phyloP scores from a whole-genome alignment of 139 green algal species.

The Pseudopediastrum boryanum region DNA sequence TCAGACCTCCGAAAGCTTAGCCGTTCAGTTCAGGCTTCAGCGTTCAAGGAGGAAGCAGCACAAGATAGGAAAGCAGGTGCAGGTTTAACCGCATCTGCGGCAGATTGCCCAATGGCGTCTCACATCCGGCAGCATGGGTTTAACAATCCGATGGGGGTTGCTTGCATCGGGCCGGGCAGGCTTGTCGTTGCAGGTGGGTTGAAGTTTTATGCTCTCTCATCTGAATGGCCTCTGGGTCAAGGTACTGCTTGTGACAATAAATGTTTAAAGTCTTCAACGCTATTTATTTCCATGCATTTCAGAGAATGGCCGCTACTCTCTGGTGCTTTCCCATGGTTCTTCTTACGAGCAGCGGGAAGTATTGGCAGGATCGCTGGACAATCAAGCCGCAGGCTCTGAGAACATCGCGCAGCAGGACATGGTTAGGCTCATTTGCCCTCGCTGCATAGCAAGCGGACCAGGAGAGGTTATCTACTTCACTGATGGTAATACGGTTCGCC shows the following conservation, averaged over 20 bases:
- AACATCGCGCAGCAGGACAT: slow-evolving; percentile 36
- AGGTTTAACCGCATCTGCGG: too few relatives aligned
- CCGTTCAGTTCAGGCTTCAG: too few relatives aligned
- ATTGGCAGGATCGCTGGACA: slow-evolving; percentile 14
- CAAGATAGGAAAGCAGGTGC: too few relatives aligned
- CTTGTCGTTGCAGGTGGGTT: background rate
- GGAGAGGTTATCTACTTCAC: slow-evolving; percentile 32
- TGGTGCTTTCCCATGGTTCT: slow-evolving; percentile 24
- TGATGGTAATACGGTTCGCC: slow-evolving; percentile 24
- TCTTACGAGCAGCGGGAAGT: slow-evolving; percentile 29
- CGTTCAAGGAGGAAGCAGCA: too few relatives aligned
- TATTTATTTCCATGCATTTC: too few relatives aligned
- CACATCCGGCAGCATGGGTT: slow-evolving; percentile 24
- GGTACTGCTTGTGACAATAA: too few relatives aligned
- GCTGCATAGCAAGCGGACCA: background rate
- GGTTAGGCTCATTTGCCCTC: slow-evolving; percentile 21
- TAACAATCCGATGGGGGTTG: slow-evolving; percentile 30
- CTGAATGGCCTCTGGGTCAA: too few relatives aligned
- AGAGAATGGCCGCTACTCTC: slow-evolving; percentile 30
- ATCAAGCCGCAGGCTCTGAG: too few relatives aligned
- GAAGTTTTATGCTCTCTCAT: too few relatives aligned
- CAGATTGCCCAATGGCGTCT: background rate
- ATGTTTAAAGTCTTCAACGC: too few relatives aligned
- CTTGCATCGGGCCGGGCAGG: background rate
- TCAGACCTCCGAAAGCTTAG: too few relatives aligned